A percentile compares a stretch with the other conserved stretches of the same genome.
Evolutionary conservation across 768 basidiomycete genomes (phyloP).

Genomic region (Dentipellis sp.): DNA sequence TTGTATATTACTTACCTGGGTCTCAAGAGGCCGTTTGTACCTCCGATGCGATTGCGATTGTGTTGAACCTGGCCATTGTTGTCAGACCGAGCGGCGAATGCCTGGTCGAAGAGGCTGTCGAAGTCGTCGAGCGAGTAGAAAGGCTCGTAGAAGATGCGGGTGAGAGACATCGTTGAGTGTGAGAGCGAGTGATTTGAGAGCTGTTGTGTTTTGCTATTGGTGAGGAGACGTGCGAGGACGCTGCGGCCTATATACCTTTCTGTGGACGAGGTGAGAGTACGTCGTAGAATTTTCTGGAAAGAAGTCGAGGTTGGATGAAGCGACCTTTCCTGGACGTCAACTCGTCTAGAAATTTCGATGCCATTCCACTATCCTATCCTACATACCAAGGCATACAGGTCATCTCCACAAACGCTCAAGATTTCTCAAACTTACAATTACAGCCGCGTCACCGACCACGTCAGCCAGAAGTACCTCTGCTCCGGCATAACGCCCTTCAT

Average conservation of each 20-base stretch:
- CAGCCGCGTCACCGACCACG: not conserved
- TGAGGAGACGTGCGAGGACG: not conserved
- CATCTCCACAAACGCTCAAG: too few species aligned
- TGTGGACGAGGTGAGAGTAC: too few species aligned
- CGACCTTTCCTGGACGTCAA: too few species aligned
- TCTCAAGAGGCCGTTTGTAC: not conserved
- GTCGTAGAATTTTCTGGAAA: too few species aligned
- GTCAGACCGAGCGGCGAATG: not conserved
- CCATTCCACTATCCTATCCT: too few species aligned
- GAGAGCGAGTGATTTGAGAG: not conserved
- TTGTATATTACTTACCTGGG: not conserved
- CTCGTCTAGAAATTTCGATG: too few species aligned
- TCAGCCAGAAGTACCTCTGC: not conserved
- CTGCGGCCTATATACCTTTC: not conserved
- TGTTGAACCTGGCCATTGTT: not conserved
- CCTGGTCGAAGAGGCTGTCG: not conserved
- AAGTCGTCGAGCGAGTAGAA: not conserved
- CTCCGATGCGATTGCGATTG: not conserved
- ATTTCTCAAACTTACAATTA: not conserved
- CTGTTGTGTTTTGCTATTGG: not conserved
- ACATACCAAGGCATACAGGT: too few species aligned
- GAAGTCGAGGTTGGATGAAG: too few species aligned
- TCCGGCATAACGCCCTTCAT: not conserved
- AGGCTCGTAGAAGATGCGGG: not conserved
- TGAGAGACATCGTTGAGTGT: not conserved